Evolutionary conservation across 192 early-diverging fungal species (phyloP), one percentile per base, ranked within the genome.

Genomic region (Coemansia asiatica): DNA sequence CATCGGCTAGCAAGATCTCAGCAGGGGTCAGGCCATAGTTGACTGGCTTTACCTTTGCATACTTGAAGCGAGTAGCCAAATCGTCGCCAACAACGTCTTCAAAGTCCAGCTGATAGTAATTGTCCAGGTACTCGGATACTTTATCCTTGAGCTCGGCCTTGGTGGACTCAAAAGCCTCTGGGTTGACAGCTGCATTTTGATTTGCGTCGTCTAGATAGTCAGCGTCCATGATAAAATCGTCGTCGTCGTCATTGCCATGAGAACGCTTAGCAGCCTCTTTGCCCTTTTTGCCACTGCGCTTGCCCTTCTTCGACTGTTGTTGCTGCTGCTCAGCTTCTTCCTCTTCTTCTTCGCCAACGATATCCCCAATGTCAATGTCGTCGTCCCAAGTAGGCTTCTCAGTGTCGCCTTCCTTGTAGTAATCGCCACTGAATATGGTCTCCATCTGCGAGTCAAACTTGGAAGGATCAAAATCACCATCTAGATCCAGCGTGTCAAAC

Each of bases 1-100:
- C 92, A 72, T 96, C 93, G 6, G 95, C 95, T 56, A 91, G 71
- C 40, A 99, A 79, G 47, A 99, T 95, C 50, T 99, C 97, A 16
- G 86, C 88, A 4, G 92, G 78, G 0, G 86, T 84, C 46, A 99
- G 73, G 22, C 94, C 94, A 66, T 85, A 97, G 60, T 81, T 77
- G 10, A 90, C 88, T 0, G 89, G 60, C 63, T 89, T 86, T 13
- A 92, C 91, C 76, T 94, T 86, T n/a, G 85, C 77, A 84, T 99
- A 99, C 67, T 92, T 94, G 83, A 97, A 99, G 58, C 95, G 85
- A 5, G 92, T 94, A 3, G 93, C 89, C 26, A 92, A 47, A 65
- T 90, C 94, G 59, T 89, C 93, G 62, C 91, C 84, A 53, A 74
- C 50, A 76, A 95, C 87, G 70, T 98, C 94, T 69, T 98, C 94